A percentile compares a stretch with the other conserved stretches of the same genome.
Evolutionary conservation across 106 monocot species (phyloP).

Genomic region (Xerophyta viscosa): DNA sequence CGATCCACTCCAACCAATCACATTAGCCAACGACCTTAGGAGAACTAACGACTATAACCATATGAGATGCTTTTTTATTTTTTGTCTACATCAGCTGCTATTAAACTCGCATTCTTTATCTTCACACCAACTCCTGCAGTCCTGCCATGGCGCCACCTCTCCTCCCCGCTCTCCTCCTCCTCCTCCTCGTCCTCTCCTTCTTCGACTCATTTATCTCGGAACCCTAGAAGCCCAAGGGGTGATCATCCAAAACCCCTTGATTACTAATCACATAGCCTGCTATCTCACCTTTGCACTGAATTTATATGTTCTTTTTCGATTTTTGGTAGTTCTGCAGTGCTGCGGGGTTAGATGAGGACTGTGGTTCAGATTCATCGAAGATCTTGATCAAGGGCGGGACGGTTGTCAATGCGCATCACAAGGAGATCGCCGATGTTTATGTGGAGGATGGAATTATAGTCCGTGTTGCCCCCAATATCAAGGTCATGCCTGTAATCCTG

Average conservation of each 20-base stretch:
- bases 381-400: slow-evolving; percentile 91
- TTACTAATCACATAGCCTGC: no score
- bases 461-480: slow-evolving; percentile 66
- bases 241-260: no score
- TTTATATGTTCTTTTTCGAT: neutral
- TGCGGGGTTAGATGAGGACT: slow-evolving; percentile 8
- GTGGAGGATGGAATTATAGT: slow-evolving; percentile 75
- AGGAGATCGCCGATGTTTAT: slow-evolving; percentile 86
- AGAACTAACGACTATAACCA: no score
- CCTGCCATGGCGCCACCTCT: neutral
- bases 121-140: no score
- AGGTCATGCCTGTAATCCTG: slow-evolving; percentile 19
- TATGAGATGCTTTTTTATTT: no score
- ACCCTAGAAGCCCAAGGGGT: slow-evolving; percentile 16
- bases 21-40: no score
- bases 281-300: no score
- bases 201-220: neutral
- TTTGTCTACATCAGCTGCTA: no score
- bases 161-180: slow-evolving; percentile 1
- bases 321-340: slow-evolving; percentile 38
- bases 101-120: no score
- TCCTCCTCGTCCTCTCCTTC: slow-evolving; percentile 7
- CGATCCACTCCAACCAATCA: no score
- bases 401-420: slow-evolving; percentile 92
- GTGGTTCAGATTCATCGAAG: slow-evolving; percentile 25